A percentile compares a stretch with the other conserved stretches of the same genome.
Evolutionary conservation across 1,284 basidiomycete species (phyloP).

Genomic region (Boletus calvinii): DNA sequence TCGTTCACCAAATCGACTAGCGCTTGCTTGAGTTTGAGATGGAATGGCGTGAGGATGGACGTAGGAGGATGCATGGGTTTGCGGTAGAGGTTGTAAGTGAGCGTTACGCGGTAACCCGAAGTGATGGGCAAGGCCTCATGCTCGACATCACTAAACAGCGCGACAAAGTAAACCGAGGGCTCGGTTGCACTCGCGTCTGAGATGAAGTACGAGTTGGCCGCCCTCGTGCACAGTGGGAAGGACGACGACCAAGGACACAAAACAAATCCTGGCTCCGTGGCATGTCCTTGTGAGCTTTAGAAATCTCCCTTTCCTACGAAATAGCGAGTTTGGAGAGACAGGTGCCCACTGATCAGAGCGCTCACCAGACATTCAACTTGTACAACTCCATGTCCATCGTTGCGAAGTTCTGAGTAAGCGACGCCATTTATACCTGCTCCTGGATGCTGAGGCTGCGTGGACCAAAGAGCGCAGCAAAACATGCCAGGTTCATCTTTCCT

Average conservation of each 20-base stretch:
- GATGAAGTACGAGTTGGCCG: too few species aligned
- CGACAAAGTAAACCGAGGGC: conserved; percentile 26
- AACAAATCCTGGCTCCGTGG: too few species aligned
- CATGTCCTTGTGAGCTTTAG: too few species aligned
- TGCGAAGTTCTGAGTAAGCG: too few species aligned
- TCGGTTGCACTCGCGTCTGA: too few species aligned
- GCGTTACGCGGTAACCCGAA: conserved; percentile 27
- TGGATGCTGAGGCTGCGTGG: conserved; percentile 10
- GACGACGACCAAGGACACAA: too few species aligned
- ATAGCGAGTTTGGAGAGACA: too few species aligned
- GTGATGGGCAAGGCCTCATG: conserved; percentile 41
- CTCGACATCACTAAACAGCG: conserved; percentile 40
- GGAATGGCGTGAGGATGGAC: not conserved
- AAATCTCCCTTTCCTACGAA: too few species aligned
- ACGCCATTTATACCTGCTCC: conserved; percentile 5
- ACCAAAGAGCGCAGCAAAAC: conserved; percentile 31
- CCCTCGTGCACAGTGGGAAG: too few species aligned
- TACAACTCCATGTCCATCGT: too few species aligned
- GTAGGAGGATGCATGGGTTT: not conserved
- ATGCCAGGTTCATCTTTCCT: not conserved
- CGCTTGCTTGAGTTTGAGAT: not conserved
- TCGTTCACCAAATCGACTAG: conserved; percentile 39
- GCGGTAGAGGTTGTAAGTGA: conserved; percentile 41
- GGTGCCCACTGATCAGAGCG: too few species aligned
- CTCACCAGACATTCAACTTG: too few species aligned